Percentiles rank a stretch among this genome's conserved stretches.
Evolutionary conservation across 768 basidiomycete genomes (phyloP).

Genomic region (Suillus ampliporus): DNA sequence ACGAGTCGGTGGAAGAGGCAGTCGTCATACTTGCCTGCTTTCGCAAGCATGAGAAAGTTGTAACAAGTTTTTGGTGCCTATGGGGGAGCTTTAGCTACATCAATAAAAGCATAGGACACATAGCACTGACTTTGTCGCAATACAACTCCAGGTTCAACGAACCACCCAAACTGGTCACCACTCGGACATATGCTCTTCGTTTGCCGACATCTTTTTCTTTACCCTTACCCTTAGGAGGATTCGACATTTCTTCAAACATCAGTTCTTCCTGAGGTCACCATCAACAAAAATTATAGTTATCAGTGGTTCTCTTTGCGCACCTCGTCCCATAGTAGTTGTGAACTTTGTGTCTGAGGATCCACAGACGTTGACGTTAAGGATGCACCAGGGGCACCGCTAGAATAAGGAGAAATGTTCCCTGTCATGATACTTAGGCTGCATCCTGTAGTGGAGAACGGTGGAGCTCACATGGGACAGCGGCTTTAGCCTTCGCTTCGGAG

Average conservation of each 20-base stretch:
- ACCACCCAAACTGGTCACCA: slow-evolving; percentile 91
- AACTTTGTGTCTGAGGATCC: slow-evolving; percentile 67
- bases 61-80: slow-evolving; percentile 99
- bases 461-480: slow-evolving; percentile 67
- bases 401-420: slow-evolving; percentile 95
- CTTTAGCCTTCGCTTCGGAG: slow-evolving; percentile 53
- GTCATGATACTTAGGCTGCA: slow-evolving; percentile 12
- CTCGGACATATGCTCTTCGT: slow-evolving; percentile 92
- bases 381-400: slow-evolving; percentile 88
- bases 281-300: slow-evolving; percentile 2
- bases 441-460: background rate
- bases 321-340: slow-evolving; percentile 95
- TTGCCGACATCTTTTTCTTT: slow-evolving; percentile 95
- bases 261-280: slow-evolving; percentile 73
- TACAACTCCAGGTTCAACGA: slow-evolving; percentile 85
- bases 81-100: slow-evolving; percentile 6
- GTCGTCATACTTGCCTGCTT: slow-evolving; percentile 88
- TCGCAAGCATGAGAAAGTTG: slow-evolving; percentile 95
- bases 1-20: slow-evolving; percentile 92
- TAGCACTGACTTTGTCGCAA: slow-evolving; percentile 75
- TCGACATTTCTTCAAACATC: slow-evolving; percentile 95
- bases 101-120: background rate
- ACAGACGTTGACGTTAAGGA: slow-evolving; percentile 93
- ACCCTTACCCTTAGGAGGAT: slow-evolving; percentile 79
- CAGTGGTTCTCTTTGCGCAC: slow-evolving; percentile 35